Evolutionary conservation across 2,329 filamentous ascomycete species (phyloP).

Genomic region (Colletotrichum orbiculare): DNA sequence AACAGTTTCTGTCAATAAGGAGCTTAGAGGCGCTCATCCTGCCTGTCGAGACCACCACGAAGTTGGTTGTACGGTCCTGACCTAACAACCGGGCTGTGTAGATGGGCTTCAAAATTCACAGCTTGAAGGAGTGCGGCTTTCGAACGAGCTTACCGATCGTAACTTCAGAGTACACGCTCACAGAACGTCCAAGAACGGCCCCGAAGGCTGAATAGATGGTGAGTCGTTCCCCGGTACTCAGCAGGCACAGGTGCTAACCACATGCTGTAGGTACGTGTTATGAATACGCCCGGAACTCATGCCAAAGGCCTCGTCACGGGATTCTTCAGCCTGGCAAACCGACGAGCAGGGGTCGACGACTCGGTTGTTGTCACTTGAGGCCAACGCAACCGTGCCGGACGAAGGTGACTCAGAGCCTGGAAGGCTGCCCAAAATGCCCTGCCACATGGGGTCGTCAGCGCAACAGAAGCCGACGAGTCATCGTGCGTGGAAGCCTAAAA

Average conservation of each 20-base stretch:
- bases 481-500: slow-evolving; percentile 24
- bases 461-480: slow-evolving; percentile 8
- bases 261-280: not conserved
- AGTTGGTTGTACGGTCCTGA: slow-evolving; percentile 7
- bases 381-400: not conserved
- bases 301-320: slow-evolving; percentile 2
- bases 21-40: not conserved
- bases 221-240: not conserved
- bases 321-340: not conserved
- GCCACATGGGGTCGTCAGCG: not conserved
- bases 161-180: too few relatives aligned
- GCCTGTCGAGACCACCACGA: not conserved
- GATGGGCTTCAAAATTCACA: slow-evolving; percentile 9
- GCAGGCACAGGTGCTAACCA: slow-evolving; percentile 2
- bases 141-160: too few relatives aligned
- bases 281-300: not conserved
- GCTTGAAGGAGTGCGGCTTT: slow-evolving; percentile 4
- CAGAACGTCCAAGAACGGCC: too few relatives aligned
- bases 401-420: slow-evolving; percentile 23
- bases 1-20: too few relatives aligned
- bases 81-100: slow-evolving; percentile 25
- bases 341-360: not conserved
- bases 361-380: slow-evolving; percentile 11
- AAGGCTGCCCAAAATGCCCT: not conserved
- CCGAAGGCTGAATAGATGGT: not conserved